Percentiles rank a stretch among this genome's conserved stretches.
Conservation (phyloP, 2,329 filamentous ascomycete genomes). For the Rhynchosporium agropyri region DNA sequence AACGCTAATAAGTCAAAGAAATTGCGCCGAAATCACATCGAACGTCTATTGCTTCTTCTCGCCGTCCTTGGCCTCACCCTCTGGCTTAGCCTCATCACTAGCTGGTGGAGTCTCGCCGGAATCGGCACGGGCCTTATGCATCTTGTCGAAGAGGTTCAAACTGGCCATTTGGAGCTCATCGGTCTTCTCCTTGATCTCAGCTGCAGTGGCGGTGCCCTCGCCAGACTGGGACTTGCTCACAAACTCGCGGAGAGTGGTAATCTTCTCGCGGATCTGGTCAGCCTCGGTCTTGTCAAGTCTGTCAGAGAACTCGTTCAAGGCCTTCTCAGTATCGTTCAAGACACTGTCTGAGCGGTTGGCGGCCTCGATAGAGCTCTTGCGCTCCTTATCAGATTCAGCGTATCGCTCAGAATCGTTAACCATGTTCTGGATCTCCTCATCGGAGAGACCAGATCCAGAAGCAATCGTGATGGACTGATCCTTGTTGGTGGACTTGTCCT, state of each 20-base stretch:
- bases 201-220: slow-evolving; percentile 81
- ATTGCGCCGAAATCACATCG: slow-evolving; percentile 26
- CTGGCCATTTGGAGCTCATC: slow-evolving; percentile 96
- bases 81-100: slow-evolving; percentile 46
- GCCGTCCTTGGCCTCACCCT: slow-evolving; percentile 73
- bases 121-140: slow-evolving; percentile 92
- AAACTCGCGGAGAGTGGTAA: slow-evolving; percentile 79
- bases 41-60: slow-evolving; percentile 64
- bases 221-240: slow-evolving; percentile 93
- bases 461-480: slow-evolving; percentile 99
- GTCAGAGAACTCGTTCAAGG: slow-evolving; percentile 93
- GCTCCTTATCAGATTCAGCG: slow-evolving; percentile 92
- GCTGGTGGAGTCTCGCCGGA: slow-evolving; percentile 55
- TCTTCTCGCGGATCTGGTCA: slow-evolving; percentile 93
- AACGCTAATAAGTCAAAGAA: slow-evolving; percentile 38
- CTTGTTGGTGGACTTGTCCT: slow-evolving; percentile 99
- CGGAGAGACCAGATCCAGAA: slow-evolving; percentile 94
- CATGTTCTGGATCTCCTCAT: slow-evolving; percentile 95
- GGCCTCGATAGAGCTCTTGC: slow-evolving; percentile 91
- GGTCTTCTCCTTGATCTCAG: slow-evolving; percentile 97
- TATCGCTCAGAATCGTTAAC: slow-evolving; percentile 98
- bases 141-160: slow-evolving; percentile 98
- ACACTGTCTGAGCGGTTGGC: slow-evolving; percentile 98
- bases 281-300: slow-evolving; percentile 96
- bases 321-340: slow-evolving; percentile 97